Base-by-base conservation (phyloP, 352 stramenopile genomes). In the Phytophthora citricola region DNA sequence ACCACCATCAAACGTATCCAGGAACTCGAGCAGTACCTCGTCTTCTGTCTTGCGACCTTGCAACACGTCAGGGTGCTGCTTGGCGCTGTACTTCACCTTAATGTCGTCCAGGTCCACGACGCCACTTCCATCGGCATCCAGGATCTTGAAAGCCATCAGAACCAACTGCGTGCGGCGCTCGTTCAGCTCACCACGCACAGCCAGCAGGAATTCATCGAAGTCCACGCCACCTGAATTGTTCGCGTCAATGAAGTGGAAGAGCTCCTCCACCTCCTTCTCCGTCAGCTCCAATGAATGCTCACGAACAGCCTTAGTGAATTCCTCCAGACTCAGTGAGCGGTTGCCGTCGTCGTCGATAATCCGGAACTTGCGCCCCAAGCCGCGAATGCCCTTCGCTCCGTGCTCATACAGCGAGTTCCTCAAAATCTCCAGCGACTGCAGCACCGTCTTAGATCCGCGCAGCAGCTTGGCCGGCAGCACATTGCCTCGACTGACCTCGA, bases 321-420 rank as follows among this genome's bases (percentile, higher is more conserved):
- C 91, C 10, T 75, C 62, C 20, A 86, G 56, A 52, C 74, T 92
- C 44, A 97, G 55, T 46, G 82, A 84, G 14, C 78, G 73, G 78
- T 96, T 94, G 40, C 87, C 86, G 57, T 96, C 85, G 60, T 97
- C 86, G 62, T 97, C 90, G 52, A 96, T 93, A 73, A 97, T 94
- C 20, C 89, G 85, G 66, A 97, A 93, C 68, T 95, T 95, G 62
- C 87, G 85, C 29, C 87, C 85, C 22, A 95, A 62, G 29, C 81
- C 82, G 22, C 82, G 79, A 55, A 94, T 91, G 2, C 87, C 85
- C 31, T 85, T 90, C 15, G 85, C 87, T 63, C 87, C 87, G 45
- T 93, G 80, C 55, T 91, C 66, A 63, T 92, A 95, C 38, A 95
- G 74, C 58, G 87, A 90, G 45, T 86, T 69, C 51, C 87, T 79